Evolutionary conservation across 345 rosid genomes (phyloP).

Genomic region (Luvunga scandens): DNA sequence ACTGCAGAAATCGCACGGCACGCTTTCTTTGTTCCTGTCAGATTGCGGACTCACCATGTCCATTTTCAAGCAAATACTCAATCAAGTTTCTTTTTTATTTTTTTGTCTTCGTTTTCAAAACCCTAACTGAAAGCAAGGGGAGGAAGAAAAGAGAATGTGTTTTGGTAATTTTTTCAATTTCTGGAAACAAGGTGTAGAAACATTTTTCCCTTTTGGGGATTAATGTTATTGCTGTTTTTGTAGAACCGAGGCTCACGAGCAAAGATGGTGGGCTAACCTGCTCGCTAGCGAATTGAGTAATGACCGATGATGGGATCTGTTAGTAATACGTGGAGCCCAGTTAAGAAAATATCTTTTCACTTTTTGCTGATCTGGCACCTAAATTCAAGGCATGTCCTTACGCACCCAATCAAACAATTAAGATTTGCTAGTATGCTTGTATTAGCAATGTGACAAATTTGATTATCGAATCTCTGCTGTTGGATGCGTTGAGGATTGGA

Average conservation of each 20-base stretch:
- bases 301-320: not conserved
- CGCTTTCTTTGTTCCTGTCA: slow-evolving; percentile 17
- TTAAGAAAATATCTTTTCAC: slow-evolving; percentile 6
- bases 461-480: not conserved
- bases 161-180: not conserved
- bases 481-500: not conserved
- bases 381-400: not conserved
- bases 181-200: not conserved
- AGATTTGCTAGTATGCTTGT: not conserved
- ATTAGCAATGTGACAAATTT: too few species aligned
- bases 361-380: slow-evolving; percentile 29
- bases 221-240: not conserved
- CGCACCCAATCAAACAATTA: not conserved
- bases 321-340: not conserved
- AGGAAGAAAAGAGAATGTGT: not conserved
- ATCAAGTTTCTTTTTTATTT: not conserved
- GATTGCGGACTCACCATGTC: slow-evolving; percentile 37
- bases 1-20: slow-evolving; percentile 78
- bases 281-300: not conserved
- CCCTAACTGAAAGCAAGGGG: not conserved
- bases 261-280: not conserved
- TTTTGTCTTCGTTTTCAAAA: not conserved
- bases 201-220: slow-evolving; percentile 5
- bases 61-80: not conserved
- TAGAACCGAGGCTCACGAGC: not conserved